Base-by-base conservation (phyloP, 495 filamentous ascomycete genomes). In the Apiosordaria backusii region DNA sequence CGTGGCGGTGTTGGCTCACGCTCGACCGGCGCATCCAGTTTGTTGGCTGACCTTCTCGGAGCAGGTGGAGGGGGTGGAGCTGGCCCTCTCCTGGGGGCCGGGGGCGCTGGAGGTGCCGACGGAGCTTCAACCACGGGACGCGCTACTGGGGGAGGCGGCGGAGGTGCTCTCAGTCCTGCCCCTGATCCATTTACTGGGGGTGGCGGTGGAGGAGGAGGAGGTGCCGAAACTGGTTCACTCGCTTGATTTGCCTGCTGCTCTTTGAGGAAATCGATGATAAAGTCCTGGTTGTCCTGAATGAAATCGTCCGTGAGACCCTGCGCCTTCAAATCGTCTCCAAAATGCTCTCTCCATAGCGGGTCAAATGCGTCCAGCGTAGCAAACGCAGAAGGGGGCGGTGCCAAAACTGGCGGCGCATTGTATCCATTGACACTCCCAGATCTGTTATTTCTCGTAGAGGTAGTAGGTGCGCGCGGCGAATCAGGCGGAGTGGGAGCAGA, bases 291-390 rank as follows among this genome's bases (percentile, higher is more conserved):
- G 64, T 96, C 90, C 62, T 86, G 88, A 64, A 98, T 95, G 70
- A 95, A 89, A 72, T 97, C 94, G 71, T 95, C 90, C 1, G 91
- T 96, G 55, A 97, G 91, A 3, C 94, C 95, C 88, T 97, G 92
- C 26, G 85, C 79, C 70, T 87, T 81, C 23, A 99, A 79, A 72
- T 97, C 92, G 70, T 85, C 81, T 23, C 89, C 88, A 72, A 97
- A 84, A 53, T 96, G 84, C n/a, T 88, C 87, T 78, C 92, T 87
- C 86, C 90, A 94, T 50, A 87, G 83, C 0, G 92, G 92, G 77
- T 97, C 92, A 57, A 88, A 88, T 35, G 87, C 87, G 72, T 97
- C 92, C 60, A 97, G 84, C 22, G 87, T 86, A 50, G 90, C 72
- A 78, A 87, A 83, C 78, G 85, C 80, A 67, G 81, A 80, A 53